phyloP scores from a whole-genome alignment of 176 grass and related monocot genomes.

The Avena atlantica region DNA sequence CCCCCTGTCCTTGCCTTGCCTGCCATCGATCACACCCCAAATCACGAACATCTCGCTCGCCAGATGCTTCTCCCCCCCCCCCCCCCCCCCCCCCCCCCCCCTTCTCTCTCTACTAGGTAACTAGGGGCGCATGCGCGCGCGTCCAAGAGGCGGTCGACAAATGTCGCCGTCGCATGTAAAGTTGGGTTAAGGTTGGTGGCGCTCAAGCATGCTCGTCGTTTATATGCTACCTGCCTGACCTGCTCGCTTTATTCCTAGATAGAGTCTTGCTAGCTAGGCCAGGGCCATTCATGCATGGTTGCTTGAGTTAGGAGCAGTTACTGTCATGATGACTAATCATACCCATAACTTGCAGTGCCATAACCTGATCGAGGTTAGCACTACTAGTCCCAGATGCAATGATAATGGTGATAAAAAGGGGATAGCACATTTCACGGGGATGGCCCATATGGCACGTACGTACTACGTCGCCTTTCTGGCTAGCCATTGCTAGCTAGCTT shows the following conservation, averaged over 20 bases:
- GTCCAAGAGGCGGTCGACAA: constrained; percentile 2
- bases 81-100: too few species aligned
- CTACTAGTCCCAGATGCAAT: constrained; percentile 20
- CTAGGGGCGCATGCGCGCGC: too few species aligned
- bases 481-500: neutral
- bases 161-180: constrained; percentile 29
- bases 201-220: neutral
- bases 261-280: neutral
- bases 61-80: neutral
- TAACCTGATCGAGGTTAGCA: too few species aligned
- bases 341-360: neutral
- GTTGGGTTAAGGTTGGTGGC: constrained; percentile 2
- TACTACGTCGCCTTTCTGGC: constrained; percentile 20
- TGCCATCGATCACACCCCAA: neutral
- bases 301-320: neutral
- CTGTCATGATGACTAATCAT: constrained; percentile 45
- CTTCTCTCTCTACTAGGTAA: neutral
- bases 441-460: neutral
- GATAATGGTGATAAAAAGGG: neutral
- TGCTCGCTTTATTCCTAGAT: constrained; percentile 9
- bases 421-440: neutral
- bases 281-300: neutral
- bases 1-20: neutral
- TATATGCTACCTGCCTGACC: neutral
- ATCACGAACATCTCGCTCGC: neutral